phyloP scores from a whole-genome alignment of 495 filamentous ascomycete species.

The Staphylotrichum tortipilum region DNA sequence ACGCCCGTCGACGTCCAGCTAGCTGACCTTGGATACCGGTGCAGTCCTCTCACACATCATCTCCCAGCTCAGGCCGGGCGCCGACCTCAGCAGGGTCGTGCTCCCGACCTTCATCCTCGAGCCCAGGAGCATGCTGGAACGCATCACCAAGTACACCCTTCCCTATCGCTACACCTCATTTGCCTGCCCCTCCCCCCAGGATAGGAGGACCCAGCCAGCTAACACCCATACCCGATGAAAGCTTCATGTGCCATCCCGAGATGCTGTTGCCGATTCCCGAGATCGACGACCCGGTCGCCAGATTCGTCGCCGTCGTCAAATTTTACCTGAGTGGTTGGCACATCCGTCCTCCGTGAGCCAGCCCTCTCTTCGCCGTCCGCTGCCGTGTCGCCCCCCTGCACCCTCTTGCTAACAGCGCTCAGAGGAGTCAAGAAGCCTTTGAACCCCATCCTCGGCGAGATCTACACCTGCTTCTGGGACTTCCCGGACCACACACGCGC shows the following conservation, averaged over 20 bases:
- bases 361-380: not conserved
- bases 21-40: constrained; percentile 8
- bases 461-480: constrained; percentile 92
- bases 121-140: constrained; percentile 93
- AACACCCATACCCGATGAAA: constrained; percentile 34
- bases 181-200: too few species aligned
- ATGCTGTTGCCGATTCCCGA: constrained; percentile 79
- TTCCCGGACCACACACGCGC: constrained; percentile 76
- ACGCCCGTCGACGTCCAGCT: too few species aligned
- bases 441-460: constrained; percentile 94
- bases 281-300: constrained; percentile 80
- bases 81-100: constrained; percentile 88
- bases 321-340: constrained; percentile 99
- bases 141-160: constrained; percentile 81
- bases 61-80: constrained; percentile 88
- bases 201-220: too few species aligned
- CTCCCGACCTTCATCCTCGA: constrained; percentile 97
- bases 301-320: constrained; percentile 91
- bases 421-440: constrained; percentile 98
- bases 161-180: not conserved
- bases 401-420: constrained; percentile 18
- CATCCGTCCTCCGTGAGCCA: constrained; percentile 92
- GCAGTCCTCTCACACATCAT: constrained; percentile 91
- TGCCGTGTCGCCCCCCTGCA: not conserved
- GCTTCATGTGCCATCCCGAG: constrained; percentile 99